Percentiles rank a stretch among this genome's conserved stretches.
These are phyloP conservation scores for Choanephora cucurbitarum DNA, from an alignment of 371 early-diverging fungal genomes.

Conservation along the genomic window DNA sequence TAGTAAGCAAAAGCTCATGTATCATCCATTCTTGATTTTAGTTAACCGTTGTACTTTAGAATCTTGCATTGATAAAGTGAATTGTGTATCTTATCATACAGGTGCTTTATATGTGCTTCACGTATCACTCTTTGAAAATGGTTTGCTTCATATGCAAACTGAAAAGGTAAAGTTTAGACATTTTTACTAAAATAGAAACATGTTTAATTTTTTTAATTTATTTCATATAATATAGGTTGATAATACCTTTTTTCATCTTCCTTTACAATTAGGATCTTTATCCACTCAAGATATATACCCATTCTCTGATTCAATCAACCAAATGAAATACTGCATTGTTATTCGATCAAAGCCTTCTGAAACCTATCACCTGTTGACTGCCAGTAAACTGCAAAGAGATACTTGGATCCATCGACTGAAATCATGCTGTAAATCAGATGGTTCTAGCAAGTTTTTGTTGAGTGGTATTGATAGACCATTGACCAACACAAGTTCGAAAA, in stretches of 20 bases:
- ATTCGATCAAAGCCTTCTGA: constrained; percentile 43
- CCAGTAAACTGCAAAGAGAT: constrained; percentile 51
- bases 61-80: constrained; percentile 22
- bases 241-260: constrained; percentile 20
- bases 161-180: constrained; percentile 21
- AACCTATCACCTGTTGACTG: constrained; percentile 54
- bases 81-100: constrained; percentile 22
- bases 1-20: no score
- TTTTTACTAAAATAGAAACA: background rate
- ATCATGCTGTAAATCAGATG: constrained; percentile 33
- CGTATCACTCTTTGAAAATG: constrained; percentile 20
- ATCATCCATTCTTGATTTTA: no score
- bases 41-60: constrained; percentile 14
- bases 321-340: constrained; percentile 53
- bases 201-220: background rate
- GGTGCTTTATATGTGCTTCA: constrained; percentile 19
- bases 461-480: background rate
- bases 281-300: constrained; percentile 47
- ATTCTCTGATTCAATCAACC: constrained; percentile 55
- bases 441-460: constrained; percentile 5
- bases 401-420: constrained; percentile 58
- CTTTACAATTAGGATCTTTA: constrained; percentile 23
- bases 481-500: constrained; percentile 6
- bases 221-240: constrained; percentile 15
- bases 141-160: constrained; percentile 23